phyloP scores from a whole-genome alignment of 805 yeast genomes.

The Nakazawaea populi region DNA sequence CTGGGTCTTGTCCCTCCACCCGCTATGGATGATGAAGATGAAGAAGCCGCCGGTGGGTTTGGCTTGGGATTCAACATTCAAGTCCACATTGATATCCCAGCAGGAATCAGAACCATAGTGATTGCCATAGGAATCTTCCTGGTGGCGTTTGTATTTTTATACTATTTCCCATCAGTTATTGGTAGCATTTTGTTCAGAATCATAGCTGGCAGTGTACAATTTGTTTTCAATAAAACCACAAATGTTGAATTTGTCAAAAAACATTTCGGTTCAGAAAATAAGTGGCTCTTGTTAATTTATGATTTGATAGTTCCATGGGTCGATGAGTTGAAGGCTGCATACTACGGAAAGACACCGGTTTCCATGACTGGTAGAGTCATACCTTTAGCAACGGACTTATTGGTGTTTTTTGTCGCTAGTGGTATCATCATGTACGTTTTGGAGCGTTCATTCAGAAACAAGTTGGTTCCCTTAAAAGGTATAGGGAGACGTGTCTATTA shows the following conservation, averaged over 20 bases:
- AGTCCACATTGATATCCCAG: conserved; percentile 4
- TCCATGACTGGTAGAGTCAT: conserved; percentile 31
- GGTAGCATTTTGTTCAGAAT: conserved; percentile 10
- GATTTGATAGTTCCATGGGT: not conserved
- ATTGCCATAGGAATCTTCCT: not conserved
- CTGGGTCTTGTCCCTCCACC: not conserved
- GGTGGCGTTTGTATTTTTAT: not conserved
- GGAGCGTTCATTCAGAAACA: not conserved
- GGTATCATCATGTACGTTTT: not conserved
- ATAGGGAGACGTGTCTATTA: conserved; percentile 45
- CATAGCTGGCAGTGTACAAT: conserved; percentile 16
- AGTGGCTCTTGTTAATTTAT: not conserved
- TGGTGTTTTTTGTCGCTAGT: conserved; percentile 27
- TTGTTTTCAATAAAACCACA: not conserved
- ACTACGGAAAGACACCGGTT: conserved; percentile 21
- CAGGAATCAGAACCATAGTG: not conserved
- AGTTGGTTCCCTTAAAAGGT: conserved; percentile 38
- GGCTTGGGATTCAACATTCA: conserved; percentile 19
- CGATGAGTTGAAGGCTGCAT: conserved; percentile 15
- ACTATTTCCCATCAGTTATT: conserved; percentile 9
- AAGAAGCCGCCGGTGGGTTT: conserved; percentile 21
- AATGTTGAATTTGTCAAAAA: not conserved
- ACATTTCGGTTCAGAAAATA: not conserved
- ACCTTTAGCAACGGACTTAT: conserved; percentile 19
- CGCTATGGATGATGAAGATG: conserved; percentile 13